phyloP scores from a whole-genome alignment of 306 rosid species.

The Cucurbita argyrosperma region DNA sequence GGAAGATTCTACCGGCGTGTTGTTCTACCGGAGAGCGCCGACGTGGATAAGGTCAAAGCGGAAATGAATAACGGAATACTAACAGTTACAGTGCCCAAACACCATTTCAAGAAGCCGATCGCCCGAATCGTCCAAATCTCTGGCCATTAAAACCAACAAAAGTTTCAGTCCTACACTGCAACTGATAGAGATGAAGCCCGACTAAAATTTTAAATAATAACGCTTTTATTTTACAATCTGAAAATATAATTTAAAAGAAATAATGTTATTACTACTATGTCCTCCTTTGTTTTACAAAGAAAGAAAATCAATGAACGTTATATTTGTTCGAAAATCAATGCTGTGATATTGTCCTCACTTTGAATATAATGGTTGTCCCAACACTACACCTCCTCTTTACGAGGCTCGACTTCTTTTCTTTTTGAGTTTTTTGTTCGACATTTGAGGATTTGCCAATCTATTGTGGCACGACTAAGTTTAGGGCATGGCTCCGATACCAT shows the following conservation, averaged over 20 bases:
- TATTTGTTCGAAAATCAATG: too few species aligned
- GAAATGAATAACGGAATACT: conserved; percentile 27
- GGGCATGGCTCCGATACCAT: too few species aligned
- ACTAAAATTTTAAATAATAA: neutral
- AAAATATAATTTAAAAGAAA: neutral
- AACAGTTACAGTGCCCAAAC: conserved; percentile 25
- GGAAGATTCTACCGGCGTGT: conserved; percentile 21
- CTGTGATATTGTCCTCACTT: too few species aligned
- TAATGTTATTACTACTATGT: neutral
- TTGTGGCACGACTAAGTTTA: too few species aligned
- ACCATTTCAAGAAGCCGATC: neutral
- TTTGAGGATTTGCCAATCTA: too few species aligned
- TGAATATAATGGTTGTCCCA: too few species aligned
- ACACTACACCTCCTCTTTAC: too few species aligned
- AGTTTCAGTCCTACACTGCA: neutral
- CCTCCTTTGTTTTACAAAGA: neutral
- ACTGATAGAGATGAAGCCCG: neutral
- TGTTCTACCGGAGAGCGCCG: conserved; percentile 25
- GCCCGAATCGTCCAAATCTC: conserved; percentile 9
- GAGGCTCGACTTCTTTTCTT: too few species aligned
- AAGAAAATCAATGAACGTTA: too few species aligned
- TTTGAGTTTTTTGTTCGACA: too few species aligned
- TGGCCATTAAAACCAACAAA: neutral
- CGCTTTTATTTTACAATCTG: neutral
- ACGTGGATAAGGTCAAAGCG: conserved; percentile 18